These are phyloP conservation scores for Tetracentron sinense DNA, from an alignment of 164 flowering plant genomes.

Conservation along the genomic window DNA sequence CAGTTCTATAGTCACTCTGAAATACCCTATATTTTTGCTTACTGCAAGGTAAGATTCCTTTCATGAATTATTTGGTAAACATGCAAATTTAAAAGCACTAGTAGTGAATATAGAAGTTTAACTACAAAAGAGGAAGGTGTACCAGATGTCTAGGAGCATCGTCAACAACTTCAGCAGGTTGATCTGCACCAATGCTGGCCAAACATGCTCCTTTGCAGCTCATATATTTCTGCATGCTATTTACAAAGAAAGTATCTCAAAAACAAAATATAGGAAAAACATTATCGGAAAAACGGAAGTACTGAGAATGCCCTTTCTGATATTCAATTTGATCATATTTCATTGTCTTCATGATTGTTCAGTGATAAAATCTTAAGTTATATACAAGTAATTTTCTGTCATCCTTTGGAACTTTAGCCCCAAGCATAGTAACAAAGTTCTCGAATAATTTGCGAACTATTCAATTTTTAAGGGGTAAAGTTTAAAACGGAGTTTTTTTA, in stretches of 20 bases:
- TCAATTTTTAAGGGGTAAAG: no score
- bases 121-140: conserved; percentile 14
- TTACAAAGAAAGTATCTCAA: neutral
- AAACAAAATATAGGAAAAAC: neutral
- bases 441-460: no score
- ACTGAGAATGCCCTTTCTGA: neutral
- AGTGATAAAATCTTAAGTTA: no score
- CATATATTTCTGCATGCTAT: conserved; percentile 81
- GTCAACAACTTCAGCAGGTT: conserved; percentile 95
- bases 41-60: neutral
- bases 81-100: neutral
- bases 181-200: conserved; percentile 87
- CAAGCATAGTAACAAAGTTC: no score
- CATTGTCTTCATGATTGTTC: no score
- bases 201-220: conserved; percentile 84
- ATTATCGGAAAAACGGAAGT: neutral
- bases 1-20: neutral
- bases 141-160: conserved; percentile 89
- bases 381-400: no score
- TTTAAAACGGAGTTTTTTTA: no score
- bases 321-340: no score
- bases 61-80: neutral
- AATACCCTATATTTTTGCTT: neutral
- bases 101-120: neutral
- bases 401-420: no score